Base-by-base conservation (phyloP, 2,329 filamentous ascomycete species). In the Aureobasidium leucospermi region DNA sequence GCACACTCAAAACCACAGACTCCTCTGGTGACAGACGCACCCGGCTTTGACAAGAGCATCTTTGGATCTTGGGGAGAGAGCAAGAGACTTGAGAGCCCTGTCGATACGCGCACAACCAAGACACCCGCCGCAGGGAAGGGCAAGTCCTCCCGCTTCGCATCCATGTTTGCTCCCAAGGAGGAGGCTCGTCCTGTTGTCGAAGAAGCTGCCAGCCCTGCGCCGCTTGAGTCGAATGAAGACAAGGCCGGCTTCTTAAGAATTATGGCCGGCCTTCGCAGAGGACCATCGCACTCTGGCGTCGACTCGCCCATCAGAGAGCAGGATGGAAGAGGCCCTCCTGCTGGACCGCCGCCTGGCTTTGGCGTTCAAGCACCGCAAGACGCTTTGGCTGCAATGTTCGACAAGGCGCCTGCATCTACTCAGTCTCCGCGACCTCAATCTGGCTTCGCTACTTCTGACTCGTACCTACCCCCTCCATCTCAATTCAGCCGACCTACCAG, bases 201-300 rank as follows among this genome's bases (percentile, higher is more conserved):
- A n/a, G 62, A 65, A 11, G 38, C 63, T 32, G 42, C 43, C 7
- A 53, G 60, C 16, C 59, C 61, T 10, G 55, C 43, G 2, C 23
- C 55, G 19, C 34, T 34, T 5, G 55, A 39, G 1, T 75, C 78
- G 10, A 84, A 85, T 63, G 83, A 85, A 56, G 92, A 96, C 68
- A 90, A 90, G 72, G 88, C 91, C 71, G 92, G 90, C 1, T 96
- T 96, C 73, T 84, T 90, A 64, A 83, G 86, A 46, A 82, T 96
- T 47, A 78, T 96, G 38, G 83, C 88, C 65, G 95, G 96, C 80
- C 82, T 96, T 42, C 87, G 91, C 52, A 76, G 77, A 41, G 74
- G 75, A 59, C 74, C 62, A 74, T 76, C 38, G 69, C 43, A 47
- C 32, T 58, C 55, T 71, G 31, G 31, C 16, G 16, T 41, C 13